These are phyloP conservation scores for Eucalyptus sp. DNA, from an alignment of 345 rosid genomes.

Conservation along the genomic window DNA sequence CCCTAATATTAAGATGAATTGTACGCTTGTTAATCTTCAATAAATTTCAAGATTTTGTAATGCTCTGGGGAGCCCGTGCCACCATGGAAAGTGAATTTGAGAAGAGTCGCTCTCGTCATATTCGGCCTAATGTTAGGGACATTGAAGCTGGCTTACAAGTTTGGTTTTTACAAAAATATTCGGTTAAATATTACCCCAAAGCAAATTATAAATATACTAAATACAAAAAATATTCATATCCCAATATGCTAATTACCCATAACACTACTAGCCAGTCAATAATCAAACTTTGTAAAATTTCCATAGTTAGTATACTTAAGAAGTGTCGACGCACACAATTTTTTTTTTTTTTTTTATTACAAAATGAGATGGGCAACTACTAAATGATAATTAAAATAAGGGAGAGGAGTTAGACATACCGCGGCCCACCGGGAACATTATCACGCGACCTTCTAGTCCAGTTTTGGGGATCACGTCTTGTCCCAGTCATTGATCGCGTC, in stretches of 20 bases:
- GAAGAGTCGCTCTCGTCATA: background rate
- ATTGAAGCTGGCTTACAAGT: background rate
- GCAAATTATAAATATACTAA: background rate
- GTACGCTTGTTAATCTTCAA: background rate
- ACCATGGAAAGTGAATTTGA: background rate
- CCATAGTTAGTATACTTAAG: background rate
- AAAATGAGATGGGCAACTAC: background rate
- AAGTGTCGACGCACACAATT: background rate
- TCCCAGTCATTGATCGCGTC: background rate
- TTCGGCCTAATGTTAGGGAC: background rate
- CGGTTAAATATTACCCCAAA: background rate
- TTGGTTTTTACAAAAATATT: background rate
- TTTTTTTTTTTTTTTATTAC: no score
- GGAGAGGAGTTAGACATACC: background rate
- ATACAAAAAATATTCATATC: background rate
- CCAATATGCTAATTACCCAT: background rate
- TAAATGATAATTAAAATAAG: background rate
- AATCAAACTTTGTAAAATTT: no score
- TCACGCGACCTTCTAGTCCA: background rate
- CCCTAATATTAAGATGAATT: background rate
- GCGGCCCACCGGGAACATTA: background rate
- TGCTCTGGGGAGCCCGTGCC: background rate
- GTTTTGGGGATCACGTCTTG: background rate
- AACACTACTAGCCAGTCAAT: background rate
- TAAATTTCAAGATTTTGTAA: background rate